A percentile compares a stretch with the other conserved stretches of the same genome.
Conservation (phyloP, 164 flowering plant species). For the Malania oleifera region DNA sequence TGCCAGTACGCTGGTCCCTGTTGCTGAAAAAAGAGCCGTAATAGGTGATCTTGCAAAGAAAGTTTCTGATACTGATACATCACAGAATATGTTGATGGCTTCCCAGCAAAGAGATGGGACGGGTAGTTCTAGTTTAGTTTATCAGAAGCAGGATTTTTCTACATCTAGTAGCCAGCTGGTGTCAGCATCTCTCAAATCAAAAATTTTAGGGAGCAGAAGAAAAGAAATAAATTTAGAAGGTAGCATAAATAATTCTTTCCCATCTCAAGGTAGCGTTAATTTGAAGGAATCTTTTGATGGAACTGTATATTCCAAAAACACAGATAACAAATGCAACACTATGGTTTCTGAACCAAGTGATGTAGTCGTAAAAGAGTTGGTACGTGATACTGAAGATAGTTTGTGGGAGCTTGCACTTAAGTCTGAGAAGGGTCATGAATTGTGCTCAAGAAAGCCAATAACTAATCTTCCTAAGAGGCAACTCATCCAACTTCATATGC, state of each 20-base stretch:
- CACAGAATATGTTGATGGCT: constrained; percentile 20
- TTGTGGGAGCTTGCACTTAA: constrained; percentile 48
- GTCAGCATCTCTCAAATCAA: constrained; percentile 14
- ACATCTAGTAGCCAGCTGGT: constrained; percentile 11
- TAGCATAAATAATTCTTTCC: constrained; percentile 8
- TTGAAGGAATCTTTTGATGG: constrained; percentile 19
- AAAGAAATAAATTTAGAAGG: constrained; percentile 13
- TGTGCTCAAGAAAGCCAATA: constrained; percentile 28
- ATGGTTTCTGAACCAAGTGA: constrained; percentile 20
- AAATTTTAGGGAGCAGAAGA: constrained; percentile 14
- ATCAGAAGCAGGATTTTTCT: constrained; percentile 22
- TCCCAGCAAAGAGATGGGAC: constrained; percentile 15
- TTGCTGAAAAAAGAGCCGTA: constrained; percentile 14
- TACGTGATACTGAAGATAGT: constrained; percentile 43
- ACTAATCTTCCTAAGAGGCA: constrained; percentile 58
- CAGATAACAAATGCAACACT: constrained; percentile 13
- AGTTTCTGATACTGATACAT: constrained; percentile 8
- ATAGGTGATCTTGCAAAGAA: constrained; percentile 15
- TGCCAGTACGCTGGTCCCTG: constrained; percentile 6
- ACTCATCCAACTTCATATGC: constrained; percentile 71
- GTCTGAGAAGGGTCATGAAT: constrained; percentile 29
- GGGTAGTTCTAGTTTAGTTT: constrained; percentile 13
- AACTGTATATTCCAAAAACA: constrained; percentile 20
- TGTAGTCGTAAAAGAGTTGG: constrained; percentile 30
- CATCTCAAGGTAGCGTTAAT: constrained; percentile 11